Base-by-base conservation (phyloP, 495 filamentous ascomycete genomes). In the Extremus antarcticus region DNA sequence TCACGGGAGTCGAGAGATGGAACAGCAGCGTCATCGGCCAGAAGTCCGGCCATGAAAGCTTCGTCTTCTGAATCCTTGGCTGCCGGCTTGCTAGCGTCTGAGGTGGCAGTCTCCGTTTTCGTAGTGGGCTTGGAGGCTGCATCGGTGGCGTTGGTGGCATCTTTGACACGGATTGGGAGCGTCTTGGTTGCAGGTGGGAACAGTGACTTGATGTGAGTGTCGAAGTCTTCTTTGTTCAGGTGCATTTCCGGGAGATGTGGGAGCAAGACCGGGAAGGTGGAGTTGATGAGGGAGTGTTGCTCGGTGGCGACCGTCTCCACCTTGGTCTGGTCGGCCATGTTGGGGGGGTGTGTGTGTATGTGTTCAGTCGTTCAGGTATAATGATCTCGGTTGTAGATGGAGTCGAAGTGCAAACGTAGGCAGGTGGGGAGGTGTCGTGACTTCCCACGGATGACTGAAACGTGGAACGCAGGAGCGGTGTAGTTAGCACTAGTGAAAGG, bases 221-320 rank as follows among this genome's bases (percentile, higher is more conserved):
- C 57, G 43, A 73, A 75, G 3, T 66, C 64, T 19, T 47, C 32
- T 0, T 62, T 58, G 2, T 63, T 46, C 1, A 71, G 25, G 23
- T 58, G 59, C 22, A 75, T 65, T 25, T 66, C 68, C 0, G 62
- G 55, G 22, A 65, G 52, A 10, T 58, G 23, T 21, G 73, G 73
- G 13, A 73, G 62, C 2, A 66, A 55, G 32, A 75, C 70, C 4
- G 70, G 73, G 51, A 65, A 69, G 10, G 62, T 67, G 16, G 68
- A 67, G 41, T 70, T 64, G 53, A 75, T 17, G 43, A 63, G 39
- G 20, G 55, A 60, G 48, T 66, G 61, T n/a, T 54, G 19, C 3
- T 43, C 47, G 32, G 43, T 54, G 39, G 38, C 46, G 50, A 20
- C 41, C 20, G 21, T 17, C 7, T 10, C 20, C 10, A 25, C 4